A percentile compares a stretch with the other conserved stretches of the same genome.
phyloP scores from a whole-genome alignment of 768 basidiomycete genomes.

The Xerocomus potaroensis region DNA sequence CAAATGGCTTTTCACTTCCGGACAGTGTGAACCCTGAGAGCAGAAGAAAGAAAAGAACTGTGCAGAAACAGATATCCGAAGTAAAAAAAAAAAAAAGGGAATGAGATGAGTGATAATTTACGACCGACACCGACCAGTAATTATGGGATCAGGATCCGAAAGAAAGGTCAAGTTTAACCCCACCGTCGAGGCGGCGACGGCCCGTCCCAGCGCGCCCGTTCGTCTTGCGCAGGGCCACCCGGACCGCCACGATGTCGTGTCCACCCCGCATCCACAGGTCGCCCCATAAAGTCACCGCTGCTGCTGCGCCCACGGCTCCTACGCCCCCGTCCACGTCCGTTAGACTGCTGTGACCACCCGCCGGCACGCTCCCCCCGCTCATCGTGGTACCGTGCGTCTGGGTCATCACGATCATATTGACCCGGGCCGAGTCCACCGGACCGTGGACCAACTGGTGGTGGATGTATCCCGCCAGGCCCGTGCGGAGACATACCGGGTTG shows the following conservation, averaged over 20 bases:
- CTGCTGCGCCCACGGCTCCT: conserved; percentile 25
- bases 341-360: conserved; percentile 26
- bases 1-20: not conserved
- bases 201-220: conserved; percentile 25
- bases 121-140: too few species aligned
- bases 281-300: conserved; percentile 23
- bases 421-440: conserved; percentile 25
- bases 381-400: conserved; percentile 21
- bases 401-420: conserved; percentile 27
- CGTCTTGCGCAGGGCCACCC: conserved; percentile 16
- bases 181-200: conserved; percentile 28
- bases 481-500: conserved; percentile 24
- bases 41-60: conserved; percentile 2
- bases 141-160: too few species aligned
- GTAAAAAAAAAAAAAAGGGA: not conserved
- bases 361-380: conserved; percentile 34
- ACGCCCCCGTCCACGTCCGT: conserved; percentile 33
- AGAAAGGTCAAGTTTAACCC: too few species aligned
- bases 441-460: conserved; percentile 25
- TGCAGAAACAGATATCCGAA: conserved; percentile 8
- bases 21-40: conserved; percentile 2
- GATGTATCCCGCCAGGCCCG: conserved; percentile 14
- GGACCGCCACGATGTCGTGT: conserved; percentile 28
- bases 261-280: conserved; percentile 43
- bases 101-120: conserved; percentile 28